Base-by-base conservation (phyloP, 352 stramenopile genomes). In the Phytophthora europaea region DNA sequence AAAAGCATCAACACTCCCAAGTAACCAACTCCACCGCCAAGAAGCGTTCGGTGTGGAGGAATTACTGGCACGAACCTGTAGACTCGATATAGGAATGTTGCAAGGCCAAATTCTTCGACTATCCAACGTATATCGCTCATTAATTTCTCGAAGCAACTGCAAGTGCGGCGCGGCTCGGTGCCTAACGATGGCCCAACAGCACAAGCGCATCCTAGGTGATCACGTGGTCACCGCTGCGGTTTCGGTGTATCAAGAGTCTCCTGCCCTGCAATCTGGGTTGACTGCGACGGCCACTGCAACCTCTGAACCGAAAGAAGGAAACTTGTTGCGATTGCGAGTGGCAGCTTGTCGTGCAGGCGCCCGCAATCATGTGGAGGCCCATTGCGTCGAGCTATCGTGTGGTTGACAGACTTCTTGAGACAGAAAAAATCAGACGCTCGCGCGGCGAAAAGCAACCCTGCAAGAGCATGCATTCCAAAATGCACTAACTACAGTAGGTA, bases 371-470 rank as follows among this genome's bases (percentile, higher is more conserved):
- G 43, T 51, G 13, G 43, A 22, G 47, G 38, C n/a, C 47, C n/a
- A 50, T 50, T 51, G 47, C n/a, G 47, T 9, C 20, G 47, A 22
- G 43, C 57, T 55, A 34, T 23, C 64, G 64, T 66, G 45, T 13
- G 34, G 48, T 72, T 56, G 59, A 67, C 65, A 60, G 54, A 51
- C 20, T 51, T 38, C 48, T 72, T 72, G 69, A 62, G 67, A 74
- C 67, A 74, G 69, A 47, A 72, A 75, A 71, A 75, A 71, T 70
- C 67, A 70, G 61, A 67, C 52, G 45, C 20, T 59, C 52, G 52
- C 4, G 50, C 34, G 34, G 61, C 61, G 67, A 71, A 71, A 75
- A 53, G 47, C 47, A 20, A 10, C n/a, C 4, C 47, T 53, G n/a
- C 26, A 7, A 43, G 36, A 43, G 36, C 36, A 43, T 43, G 2